These are phyloP conservation scores for Suhomyces xylopsoci DNA, from an alignment of 805 yeast species.

Conservation along the genomic window DNA sequence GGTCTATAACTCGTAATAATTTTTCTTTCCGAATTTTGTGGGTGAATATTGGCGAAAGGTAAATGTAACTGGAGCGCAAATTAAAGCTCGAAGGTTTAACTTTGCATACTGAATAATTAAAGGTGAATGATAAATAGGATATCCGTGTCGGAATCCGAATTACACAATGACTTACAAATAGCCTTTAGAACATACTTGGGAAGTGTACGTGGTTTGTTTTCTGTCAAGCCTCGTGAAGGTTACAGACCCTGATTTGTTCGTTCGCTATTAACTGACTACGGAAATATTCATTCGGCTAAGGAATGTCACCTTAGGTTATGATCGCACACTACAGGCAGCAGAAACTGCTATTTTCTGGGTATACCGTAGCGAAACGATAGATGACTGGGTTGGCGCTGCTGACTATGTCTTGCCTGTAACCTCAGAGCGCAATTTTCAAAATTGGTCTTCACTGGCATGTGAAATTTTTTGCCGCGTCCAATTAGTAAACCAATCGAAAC, in stretches of 20 bases:
- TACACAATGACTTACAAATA: not conserved
- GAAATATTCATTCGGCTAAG: not conserved
- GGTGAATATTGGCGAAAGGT: not conserved
- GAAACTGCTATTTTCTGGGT: not conserved
- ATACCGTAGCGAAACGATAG: not conserved
- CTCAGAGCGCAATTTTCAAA: not conserved
- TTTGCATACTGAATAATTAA: not conserved
- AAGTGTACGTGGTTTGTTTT: not conserved
- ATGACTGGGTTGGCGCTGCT: not conserved
- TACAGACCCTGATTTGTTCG: not conserved
- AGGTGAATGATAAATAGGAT: not conserved
- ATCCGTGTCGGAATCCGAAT: not conserved
- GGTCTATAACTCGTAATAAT: not conserved
- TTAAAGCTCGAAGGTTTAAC: not conserved
- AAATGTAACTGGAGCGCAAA: too few species aligned
- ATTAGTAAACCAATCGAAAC: not conserved
- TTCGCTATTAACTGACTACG: too few species aligned
- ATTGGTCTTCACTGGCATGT: not conserved
- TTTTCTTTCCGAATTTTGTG: not conserved
- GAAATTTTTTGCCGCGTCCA: not conserved
- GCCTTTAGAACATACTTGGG: not conserved
- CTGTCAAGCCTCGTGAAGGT: not conserved
- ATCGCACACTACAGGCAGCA: not conserved
- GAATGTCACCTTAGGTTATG: not conserved
- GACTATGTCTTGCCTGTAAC: too few species aligned